Base-by-base conservation (phyloP, 805 yeast genomes). In the Zygotorulaspora sp. region DNA sequence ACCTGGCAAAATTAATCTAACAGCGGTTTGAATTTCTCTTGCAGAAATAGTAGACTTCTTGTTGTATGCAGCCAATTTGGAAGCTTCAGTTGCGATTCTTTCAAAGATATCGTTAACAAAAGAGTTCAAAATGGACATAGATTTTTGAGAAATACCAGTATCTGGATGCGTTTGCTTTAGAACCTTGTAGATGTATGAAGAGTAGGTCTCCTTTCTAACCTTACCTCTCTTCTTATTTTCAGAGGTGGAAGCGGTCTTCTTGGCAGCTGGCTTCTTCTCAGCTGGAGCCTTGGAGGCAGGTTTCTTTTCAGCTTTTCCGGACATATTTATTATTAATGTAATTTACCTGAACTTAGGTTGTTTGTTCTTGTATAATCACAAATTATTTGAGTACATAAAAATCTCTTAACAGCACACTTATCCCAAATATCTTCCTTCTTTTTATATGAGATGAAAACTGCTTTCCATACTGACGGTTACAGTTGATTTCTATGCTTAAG, bases 161-260 rank as follows among this genome's bases (percentile, higher is more conserved):
- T 90, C 97, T 70, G 97, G 97, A 74, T 90, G 97, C 49, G 97
- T 89, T 78, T 90, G 97, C 74, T 89, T 89, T 68, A 90, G 83
- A 55, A 89, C 97, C 74, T 90, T 90, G 92, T 89, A 90, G 68
- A 90, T 90, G 75, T 90, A 90, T 49, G 97, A 88, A 52, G 96
- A 87, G 78, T 88, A 90, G 52, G 97, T 87, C 75, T 90, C 97
- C 83, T 87, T 88, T 81, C 97, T 87, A 60, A 89, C 72, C 83
- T 88, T 89, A 56, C 86, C 65, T 77, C 95, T 87, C 83, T 84
- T 89, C 80, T 87, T 88, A 61, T 79, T 89, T 42, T 79, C 75
- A 54, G 83, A 63, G 50, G 86, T 73, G 53, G 94, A 70, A 50
- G 95, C 77, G 65, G 94, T 85, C 77, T 86, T 88, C 78, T 83